Base-by-base conservation (phyloP, 768 basidiomycete genomes). In the Rhizopogon vulgaris region DNA sequence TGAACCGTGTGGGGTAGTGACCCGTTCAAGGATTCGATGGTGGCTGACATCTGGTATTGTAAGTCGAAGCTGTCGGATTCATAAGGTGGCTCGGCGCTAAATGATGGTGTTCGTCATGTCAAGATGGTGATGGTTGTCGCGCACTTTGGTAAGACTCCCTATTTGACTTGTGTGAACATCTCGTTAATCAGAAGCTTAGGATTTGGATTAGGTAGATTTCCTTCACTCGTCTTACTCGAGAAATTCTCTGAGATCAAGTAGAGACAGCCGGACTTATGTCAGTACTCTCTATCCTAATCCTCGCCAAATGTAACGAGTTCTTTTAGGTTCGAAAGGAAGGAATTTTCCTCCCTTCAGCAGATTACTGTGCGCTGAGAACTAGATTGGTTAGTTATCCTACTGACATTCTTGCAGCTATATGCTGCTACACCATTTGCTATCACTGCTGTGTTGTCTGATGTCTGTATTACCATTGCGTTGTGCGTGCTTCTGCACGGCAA, bases 371-470 rank as follows among this genome's bases (percentile, higher is more conserved):
- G 69, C 60, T 9, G 32, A 15, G 1, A 14, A 38, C 12, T 27
- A 18, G 27, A 27, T 28, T 34, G 25, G 34, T 41, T 32, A n/a
- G 51, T 24, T 28, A 43, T 27, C 18, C 14, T 38, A 27, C 25
- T 48, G 30, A 22, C 27, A 37, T 6, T 34, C 48, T 12, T 41
- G 7, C 41, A 75, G 74, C 59, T 73, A 7, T 62, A 66, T 12
- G 65, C 67, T 6, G 73, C 70, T 2, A 56, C 76, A 15, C 78
- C 78, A 3, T 78, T 79, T 56, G 76, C 71, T 4, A 51, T 76
- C 14, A 65, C 64, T 42, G 73, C 74, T 2, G 76, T 77, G 1
- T 57, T 76, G 12, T 74, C 76, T 1, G 78, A 79, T 50, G 60
- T 75, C 28, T 48, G 69, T n/a, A 74, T 78, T 47, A 73, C 77